Evolutionary conservation across 345 rosid genomes (phyloP), one percentile per base, ranked within the genome.

Genomic region (Populus deltoides): DNA sequence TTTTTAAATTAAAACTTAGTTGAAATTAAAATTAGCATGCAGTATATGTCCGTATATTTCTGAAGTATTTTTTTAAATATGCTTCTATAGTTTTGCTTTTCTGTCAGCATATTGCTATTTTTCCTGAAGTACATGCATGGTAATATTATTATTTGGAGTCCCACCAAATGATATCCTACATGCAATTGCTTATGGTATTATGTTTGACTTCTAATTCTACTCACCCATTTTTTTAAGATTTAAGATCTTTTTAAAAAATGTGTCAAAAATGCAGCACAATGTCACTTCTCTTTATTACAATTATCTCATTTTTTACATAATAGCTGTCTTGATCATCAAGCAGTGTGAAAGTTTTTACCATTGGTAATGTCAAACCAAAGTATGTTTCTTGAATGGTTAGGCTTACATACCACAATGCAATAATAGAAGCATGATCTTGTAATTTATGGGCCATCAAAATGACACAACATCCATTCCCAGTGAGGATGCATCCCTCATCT

Each of bases 361-460:
- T 70, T 84, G 61, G 79, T 77, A 73, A 73, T 83, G 76, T 75
- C 75, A 77, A 82, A 81, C 85, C 78, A 79, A 85, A 57, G 73
- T 70, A 61, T 66, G 69, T 70, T 73, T 77, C 74, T 66, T 80
- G 66, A 88, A 82, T 80, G 80, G 72, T 79, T 51, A 22, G 83
- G 83, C 72, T 80, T 62, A 81, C 86, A 77, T 79, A 83, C 83
- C 88, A 87, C 87, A 66, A 59, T 71, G 81, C 76, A 70, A 45
- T 78, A 76, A 66, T 77, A 77, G 83, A 83, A 81, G 86, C 89
- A 81, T 84, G 81, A 77, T 77, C 47, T 68, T 81, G 80, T 75
- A 66, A 75, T 33, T 61, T 41, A 16, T 8, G 59, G 57, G 81
- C 77, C 78, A 63, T 68, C 75, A 79, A 76, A 61, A 76, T 75